Base-by-base conservation (phyloP, 495 filamentous ascomycete genomes). In the Patellaria atrata region DNA sequence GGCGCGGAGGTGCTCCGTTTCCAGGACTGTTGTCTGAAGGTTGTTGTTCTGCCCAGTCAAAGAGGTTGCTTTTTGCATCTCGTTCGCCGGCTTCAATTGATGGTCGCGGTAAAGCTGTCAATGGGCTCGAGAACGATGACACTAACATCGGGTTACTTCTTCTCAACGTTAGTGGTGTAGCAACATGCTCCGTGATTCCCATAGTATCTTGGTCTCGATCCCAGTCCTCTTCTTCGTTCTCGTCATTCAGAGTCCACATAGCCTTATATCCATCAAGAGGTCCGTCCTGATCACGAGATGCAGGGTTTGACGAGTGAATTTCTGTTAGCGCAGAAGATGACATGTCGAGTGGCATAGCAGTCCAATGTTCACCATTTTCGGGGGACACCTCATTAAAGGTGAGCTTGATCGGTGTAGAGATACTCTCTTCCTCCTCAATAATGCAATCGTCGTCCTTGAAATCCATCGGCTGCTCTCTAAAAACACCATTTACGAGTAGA, bases 31-130 rank as follows among this genome's bases (percentile, higher is more conserved):
- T 73, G 50, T 73, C 78, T 29, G 58, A 58, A 15, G 60, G 57
- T 22, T 69, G 52, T 22, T 79, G 69, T 52, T 93, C 85, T 29
- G 78, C 76, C 82, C 84, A 94, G 53, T 92, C 82, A 46, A 91
- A 93, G 16, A 86, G 68, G 46, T 68, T 79, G 38, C 66, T 58
- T 30, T 67, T 65, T 29, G 50, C 39, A 23, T 54, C 58, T 23
- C 54, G 45, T 23, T 50, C 41, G 33, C 46, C 45, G 19, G 37
- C 24, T 13, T 49, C 46, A 17, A 32, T 18, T 18, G 15, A 11
- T 22, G 43, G 34, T 20, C 43, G 38, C 25, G 40, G 47, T 23
- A 35, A 26, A 13, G 43, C 33, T 25, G 43, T 30, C 35, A 36
- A 42, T 11, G 47, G 42, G 31, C 47, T 44, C 26, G 44, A 51